A percentile compares a stretch with the other conserved stretches of the same genome.
phyloP scores from a whole-genome alignment of 148 eudicot genomes.

The Selenicereus undatus region DNA sequence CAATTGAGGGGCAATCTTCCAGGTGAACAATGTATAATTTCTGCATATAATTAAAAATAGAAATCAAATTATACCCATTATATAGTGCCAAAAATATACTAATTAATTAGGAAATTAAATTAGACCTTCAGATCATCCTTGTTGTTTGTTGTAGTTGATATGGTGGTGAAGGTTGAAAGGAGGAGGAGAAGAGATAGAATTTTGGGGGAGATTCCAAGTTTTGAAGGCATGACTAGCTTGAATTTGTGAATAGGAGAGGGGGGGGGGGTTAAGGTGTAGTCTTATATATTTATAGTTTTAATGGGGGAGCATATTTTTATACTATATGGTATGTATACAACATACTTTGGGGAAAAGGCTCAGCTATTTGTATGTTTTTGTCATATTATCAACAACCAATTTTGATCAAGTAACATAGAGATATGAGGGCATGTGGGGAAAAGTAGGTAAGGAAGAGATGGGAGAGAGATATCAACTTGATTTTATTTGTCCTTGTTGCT shows the following conservation, averaged over 20 bases:
- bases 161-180: neutral
- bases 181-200: slow-evolving; percentile 11
- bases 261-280: neutral
- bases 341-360: neutral
- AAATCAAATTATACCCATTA: neutral
- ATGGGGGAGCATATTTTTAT: neutral
- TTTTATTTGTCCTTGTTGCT: neutral
- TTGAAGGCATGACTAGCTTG: slow-evolving; percentile 13
- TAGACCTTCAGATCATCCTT: slow-evolving; percentile 21
- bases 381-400: neutral
- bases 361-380: neutral
- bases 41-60: slow-evolving; percentile 31
- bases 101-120: neutral
- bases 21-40: slow-evolving; percentile 72
- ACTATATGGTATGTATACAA: neutral
- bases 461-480: neutral
- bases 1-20: slow-evolving; percentile 40
- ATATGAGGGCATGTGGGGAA: neutral
- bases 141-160: slow-evolving; percentile 4
- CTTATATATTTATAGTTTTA: neutral
- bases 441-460: neutral
- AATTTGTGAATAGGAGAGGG: neutral
- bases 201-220: neutral
- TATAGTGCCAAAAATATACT: neutral
- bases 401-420: neutral